Base-by-base conservation (phyloP, 306 rosid genomes). In the Rosa multiflora region DNA sequence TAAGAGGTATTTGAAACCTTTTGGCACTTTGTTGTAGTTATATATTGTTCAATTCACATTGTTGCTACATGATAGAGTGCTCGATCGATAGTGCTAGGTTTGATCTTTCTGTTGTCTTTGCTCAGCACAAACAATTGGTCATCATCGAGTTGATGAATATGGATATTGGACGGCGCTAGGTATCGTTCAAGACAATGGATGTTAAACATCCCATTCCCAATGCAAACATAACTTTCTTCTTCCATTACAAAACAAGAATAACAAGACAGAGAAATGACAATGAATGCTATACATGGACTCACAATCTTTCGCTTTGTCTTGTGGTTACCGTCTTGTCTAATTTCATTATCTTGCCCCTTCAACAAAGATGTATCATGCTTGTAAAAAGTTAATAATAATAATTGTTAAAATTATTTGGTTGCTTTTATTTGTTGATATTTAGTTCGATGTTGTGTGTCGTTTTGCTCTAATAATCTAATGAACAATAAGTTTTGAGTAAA, bases 91-190 rank as follows among this genome's bases (percentile, higher is more conserved):
- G 23, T 66, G 46, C 21, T 66, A 66, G 11, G 73, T 82, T 64
- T 76, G 78, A 56, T 72, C 63, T 43, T 43, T 63, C 15, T 67
- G 35, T 67, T 52, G 74, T 67, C 74, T 29, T 77, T 51, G 49
- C 61, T 63, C 20, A 14, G 62, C 44, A 49, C 21, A 14, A 66
- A 76, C 68, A 63, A 29, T 63, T 37, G 47, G 13, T 37, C 46
- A 11, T 35, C 11, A 14, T 13, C 42, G 39, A 23, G 17, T 67
- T 23, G 51, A 67, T 66, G 39, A 5, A 15, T 37, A 66, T 37
- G 47, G 46, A 66, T 17, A 37, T 26, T 21, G 67, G 18, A 21
- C 51, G 43, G 67, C 18, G 26, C 40, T 52, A 21, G 63, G 66
- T n/a, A 39, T 39, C 74, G 48, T n/a, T 67, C n/a, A 39, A 37